Evolutionary conservation across 2,329 filamentous ascomycete species (phyloP).

Genomic region (Golovinomyces cichoracearum): DNA sequence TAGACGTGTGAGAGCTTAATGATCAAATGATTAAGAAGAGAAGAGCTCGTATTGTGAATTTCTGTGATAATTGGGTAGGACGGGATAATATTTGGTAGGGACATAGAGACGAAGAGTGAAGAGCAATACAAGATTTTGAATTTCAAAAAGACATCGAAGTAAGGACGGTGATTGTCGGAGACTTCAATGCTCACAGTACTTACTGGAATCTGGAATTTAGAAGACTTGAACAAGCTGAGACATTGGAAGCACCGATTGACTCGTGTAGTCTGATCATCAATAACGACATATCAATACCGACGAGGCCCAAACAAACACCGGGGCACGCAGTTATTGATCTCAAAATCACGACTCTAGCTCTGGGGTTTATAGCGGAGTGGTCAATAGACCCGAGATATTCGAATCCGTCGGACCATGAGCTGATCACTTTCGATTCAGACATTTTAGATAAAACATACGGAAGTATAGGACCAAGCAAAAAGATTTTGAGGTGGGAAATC

Average conservation of each 20-base stretch:
- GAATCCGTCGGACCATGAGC: not conserved
- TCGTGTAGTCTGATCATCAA: not conserved
- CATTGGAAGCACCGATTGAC: not conserved
- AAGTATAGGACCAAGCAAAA: not conserved
- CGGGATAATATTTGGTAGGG: not conserved
- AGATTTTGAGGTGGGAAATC: not conserved
- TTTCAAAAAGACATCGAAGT: not conserved
- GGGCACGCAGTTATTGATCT: not conserved
- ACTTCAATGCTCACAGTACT: not conserved
- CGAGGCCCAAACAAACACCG: not conserved
- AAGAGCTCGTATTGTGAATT: not conserved
- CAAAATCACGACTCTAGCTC: not conserved
- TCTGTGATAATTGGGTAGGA: constrained; percentile 1
- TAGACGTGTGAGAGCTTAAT: not conserved
- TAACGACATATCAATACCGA: not conserved
- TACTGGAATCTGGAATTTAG: not conserved
- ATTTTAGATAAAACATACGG: not conserved
- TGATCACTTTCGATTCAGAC: not conserved
- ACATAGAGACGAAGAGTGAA: not conserved
- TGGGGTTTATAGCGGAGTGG: not conserved
- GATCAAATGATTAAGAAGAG: not conserved
- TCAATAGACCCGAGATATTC: not conserved
- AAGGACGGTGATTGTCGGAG: not conserved
- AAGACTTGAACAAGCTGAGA: not conserved
- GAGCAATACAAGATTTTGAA: not conserved